phyloP scores from a whole-genome alignment of 257 asterid genomes.

The Verbascum thapsus region DNA sequence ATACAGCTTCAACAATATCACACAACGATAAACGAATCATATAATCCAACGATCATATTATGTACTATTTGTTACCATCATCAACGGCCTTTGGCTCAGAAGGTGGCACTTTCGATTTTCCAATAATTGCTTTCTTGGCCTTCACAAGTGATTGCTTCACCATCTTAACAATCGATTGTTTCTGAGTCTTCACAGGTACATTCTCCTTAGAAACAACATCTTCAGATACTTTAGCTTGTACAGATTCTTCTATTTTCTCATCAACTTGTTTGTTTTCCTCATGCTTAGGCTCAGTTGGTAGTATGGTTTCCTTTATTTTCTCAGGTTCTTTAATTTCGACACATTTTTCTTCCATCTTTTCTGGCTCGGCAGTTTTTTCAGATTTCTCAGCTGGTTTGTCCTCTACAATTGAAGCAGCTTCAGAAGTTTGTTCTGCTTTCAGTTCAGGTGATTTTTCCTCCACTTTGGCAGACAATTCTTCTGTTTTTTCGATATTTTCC shows the following conservation, averaged over 20 bases:
- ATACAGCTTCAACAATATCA: slow-evolving; percentile 37
- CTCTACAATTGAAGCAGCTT: too few species aligned
- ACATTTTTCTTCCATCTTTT: slow-evolving; percentile 35
- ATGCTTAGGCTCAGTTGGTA: slow-evolving; percentile 16
- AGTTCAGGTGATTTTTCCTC: slow-evolving; percentile 8
- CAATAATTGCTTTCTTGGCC: slow-evolving; percentile 88
- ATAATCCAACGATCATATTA: slow-evolving; percentile 26
- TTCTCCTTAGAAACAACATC: slow-evolving; percentile 48
- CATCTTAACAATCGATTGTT: slow-evolving; percentile 72
- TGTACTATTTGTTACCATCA: slow-evolving; percentile 43
- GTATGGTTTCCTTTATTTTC: slow-evolving; percentile 33
- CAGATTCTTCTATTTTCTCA: slow-evolving; percentile 23
- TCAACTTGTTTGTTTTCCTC: slow-evolving; percentile 29
- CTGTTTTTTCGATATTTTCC: slow-evolving; percentile 31
- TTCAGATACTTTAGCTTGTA: slow-evolving; percentile 28
- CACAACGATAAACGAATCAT: slow-evolving; percentile 44
- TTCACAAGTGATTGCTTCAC: slow-evolving; percentile 87
- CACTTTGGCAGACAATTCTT: slow-evolving; percentile 33
- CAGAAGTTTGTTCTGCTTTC: too few species aligned
- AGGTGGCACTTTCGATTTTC: slow-evolving; percentile 68
- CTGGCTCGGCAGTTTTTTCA: slow-evolving; percentile 25
- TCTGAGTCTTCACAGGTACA: slow-evolving; percentile 53
- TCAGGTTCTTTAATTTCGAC: slow-evolving; percentile 31
- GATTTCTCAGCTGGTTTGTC: background rate
- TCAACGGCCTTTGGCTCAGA: slow-evolving; percentile 41